These are phyloP conservation scores for Monosporascus sp. DNA, from an alignment of 2,329 filamentous ascomycete species.

Conservation along the genomic window DNA sequence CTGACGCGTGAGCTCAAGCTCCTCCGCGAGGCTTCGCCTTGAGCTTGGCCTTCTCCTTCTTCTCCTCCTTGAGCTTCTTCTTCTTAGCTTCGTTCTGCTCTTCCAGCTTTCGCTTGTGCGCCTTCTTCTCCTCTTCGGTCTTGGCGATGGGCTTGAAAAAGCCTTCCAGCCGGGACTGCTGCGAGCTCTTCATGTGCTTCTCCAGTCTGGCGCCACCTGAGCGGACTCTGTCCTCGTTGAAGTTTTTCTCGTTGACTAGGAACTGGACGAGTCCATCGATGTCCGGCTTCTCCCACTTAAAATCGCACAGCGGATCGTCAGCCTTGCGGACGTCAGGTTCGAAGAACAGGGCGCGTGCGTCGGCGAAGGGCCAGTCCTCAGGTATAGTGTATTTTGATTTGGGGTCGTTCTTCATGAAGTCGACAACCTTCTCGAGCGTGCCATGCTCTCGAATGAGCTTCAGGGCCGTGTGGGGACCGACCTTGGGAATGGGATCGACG, in stretches of 20 bases:
- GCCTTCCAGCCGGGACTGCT: conserved; percentile 87
- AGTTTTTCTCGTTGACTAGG: conserved; percentile 89
- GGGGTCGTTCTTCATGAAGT: conserved; percentile 67
- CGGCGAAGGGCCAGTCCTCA: conserved; percentile 93
- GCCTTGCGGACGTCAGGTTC: conserved; percentile 81
- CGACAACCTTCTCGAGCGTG: conserved; percentile 79
- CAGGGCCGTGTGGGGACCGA: conserved; percentile 85
- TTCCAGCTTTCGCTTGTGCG: conserved; percentile 86
- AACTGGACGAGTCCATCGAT: conserved; percentile 85
- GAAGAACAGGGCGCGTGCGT: conserved; percentile 88
- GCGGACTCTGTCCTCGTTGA: conserved; percentile 90
- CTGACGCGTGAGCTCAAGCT: not conserved
- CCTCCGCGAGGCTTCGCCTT: conserved; percentile 77
- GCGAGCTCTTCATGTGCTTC: conserved; percentile 86
- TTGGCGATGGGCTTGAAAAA: conserved; percentile 95
- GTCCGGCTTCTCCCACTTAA: conserved; percentile 96
- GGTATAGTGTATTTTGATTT: conserved; percentile 80
- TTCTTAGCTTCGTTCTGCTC: conserved; percentile 88
- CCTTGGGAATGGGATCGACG: conserved; percentile 89
- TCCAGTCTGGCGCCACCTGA: conserved; percentile 70
- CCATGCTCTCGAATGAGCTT: conserved; percentile 93
- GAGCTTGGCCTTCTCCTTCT: conserved; percentile 88
- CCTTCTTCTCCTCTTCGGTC: conserved; percentile 78
- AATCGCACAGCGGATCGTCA: conserved; percentile 83
- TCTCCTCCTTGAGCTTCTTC: conserved; percentile 91